A percentile compares a stretch with the other conserved stretches of the same genome.
Evolutionary conservation across 345 rosid species (phyloP).

Genomic region (Acer yangbiense): DNA sequence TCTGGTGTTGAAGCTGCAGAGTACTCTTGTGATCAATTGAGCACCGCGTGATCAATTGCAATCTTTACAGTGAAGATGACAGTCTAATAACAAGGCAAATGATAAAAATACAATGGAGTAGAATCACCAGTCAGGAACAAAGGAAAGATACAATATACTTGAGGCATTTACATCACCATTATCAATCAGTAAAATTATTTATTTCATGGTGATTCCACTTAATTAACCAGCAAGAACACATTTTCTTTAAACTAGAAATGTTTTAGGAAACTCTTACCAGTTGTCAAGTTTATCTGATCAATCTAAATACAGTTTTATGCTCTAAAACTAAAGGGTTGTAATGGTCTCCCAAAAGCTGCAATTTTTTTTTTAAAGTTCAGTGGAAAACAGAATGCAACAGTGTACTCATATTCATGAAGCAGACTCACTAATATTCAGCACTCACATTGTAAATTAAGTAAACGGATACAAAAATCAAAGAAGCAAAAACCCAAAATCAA

Average conservation of each 20-base stretch:
- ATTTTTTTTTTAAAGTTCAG: not conserved
- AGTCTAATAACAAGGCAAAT: slow-evolving; percentile 21
- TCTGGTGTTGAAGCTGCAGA: slow-evolving; percentile 75
- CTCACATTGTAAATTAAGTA: not conserved
- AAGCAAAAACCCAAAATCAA: slow-evolving; percentile 69
- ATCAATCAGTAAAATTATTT: too few species aligned
- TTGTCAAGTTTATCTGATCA: not conserved
- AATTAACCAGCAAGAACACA: not conserved
- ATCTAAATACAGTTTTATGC: not conserved
- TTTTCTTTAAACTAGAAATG: not conserved
- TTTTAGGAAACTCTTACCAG: slow-evolving; percentile 11
- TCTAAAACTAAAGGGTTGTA: not conserved
- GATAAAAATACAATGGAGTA: slow-evolving; percentile 3
- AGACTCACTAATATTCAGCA: too few species aligned
- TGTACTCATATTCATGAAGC: not conserved
- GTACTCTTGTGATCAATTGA: slow-evolving; percentile 48
- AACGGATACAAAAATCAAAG: slow-evolving; percentile 16
- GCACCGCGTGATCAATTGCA: slow-evolving; percentile 11
- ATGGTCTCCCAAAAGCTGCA: not conserved
- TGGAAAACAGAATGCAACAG: not conserved
- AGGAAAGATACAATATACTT: not conserved
- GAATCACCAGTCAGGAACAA: slow-evolving; percentile 12
- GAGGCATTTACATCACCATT: slow-evolving; percentile 1
- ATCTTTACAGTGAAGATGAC: slow-evolving; percentile 2
- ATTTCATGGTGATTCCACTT: too few species aligned